Conservation (phyloP, 345 rosid genomes). For the Erysimum cheiranthoides region DNA sequence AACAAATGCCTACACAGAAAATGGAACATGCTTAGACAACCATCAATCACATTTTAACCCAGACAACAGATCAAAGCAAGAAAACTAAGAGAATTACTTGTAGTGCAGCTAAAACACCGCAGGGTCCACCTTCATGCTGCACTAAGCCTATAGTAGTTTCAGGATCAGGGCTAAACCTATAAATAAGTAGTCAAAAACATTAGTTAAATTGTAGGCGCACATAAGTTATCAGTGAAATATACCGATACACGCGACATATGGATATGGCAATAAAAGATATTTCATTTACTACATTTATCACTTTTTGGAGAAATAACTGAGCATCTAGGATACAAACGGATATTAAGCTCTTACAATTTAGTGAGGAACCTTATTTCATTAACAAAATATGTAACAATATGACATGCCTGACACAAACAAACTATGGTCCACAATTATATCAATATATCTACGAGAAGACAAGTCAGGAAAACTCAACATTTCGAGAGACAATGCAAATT, state of each 20-base stretch:
- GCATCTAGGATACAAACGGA: constrained; percentile 8
- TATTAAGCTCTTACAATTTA: neutral
- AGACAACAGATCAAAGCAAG: constrained; percentile 21
- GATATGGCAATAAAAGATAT: constrained; percentile 14
- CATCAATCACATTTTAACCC: constrained; percentile 5
- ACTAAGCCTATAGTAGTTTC: constrained; percentile 98
- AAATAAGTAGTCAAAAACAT: constrained; percentile 42
- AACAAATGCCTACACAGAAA: constrained; percentile 83
- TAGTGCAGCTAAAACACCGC: constrained; percentile 97
- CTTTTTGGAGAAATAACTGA: constrained; percentile 11
- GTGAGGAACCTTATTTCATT: neutral
- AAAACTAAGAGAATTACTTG: constrained; percentile 66
- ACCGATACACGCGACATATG: neutral
- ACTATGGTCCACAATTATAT: neutral
- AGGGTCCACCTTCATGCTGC: constrained; percentile 99
- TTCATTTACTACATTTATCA: neutral
- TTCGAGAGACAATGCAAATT: neutral
- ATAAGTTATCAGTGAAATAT: constrained; percentile 11
- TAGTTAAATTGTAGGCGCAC: constrained; percentile 27
- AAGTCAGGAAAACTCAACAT: neutral
- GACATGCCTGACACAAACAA: neutral
- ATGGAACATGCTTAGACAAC: constrained; percentile 28
- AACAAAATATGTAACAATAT: neutral
- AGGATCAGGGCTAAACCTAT: constrained; percentile 95
- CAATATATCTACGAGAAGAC: neutral